Evolutionary conservation across 1,284 basidiomycete species (phyloP).

Genomic region (Pseudozyma thailandica): DNA sequence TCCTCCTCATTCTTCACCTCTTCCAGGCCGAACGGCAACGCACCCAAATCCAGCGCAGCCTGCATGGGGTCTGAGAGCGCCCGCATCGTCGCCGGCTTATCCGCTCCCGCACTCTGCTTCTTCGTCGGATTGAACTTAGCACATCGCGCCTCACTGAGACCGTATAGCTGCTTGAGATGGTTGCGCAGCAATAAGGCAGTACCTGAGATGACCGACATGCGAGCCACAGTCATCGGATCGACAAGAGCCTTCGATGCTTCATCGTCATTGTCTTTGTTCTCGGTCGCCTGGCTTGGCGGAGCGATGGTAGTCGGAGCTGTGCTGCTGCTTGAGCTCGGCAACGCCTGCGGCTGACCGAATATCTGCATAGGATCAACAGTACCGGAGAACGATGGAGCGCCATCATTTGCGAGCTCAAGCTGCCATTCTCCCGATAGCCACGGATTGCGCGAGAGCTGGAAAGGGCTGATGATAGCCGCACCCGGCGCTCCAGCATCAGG

Average conservation of each 20-base stretch:
- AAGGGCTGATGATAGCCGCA: constrained; percentile 31
- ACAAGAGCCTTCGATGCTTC: constrained; percentile 13
- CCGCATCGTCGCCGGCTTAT: constrained; percentile 48
- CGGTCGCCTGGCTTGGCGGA: constrained; percentile 1
- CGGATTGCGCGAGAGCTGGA: constrained; percentile 31
- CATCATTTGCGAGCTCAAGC: constrained; percentile 24
- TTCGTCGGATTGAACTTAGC: constrained; percentile 56
- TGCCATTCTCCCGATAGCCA: constrained; percentile 47
- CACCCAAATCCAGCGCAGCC: constrained; percentile 43
- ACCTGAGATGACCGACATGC: constrained; percentile 51
- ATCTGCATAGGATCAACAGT: constrained; percentile 32
- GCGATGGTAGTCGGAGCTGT: constrained; percentile 2
- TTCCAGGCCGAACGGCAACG: constrained; percentile 33
- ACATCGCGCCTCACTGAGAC: constrained; percentile 53
- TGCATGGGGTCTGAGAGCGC: constrained; percentile 38
- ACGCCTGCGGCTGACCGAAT: constrained; percentile 6
- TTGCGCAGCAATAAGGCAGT: constrained; percentile 52
- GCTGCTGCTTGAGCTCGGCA: too few species aligned
- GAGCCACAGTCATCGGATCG: constrained; percentile 32
- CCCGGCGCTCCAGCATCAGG: constrained; percentile 1
- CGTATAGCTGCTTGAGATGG: constrained; percentile 61
- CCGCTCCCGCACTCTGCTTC: constrained; percentile 53
- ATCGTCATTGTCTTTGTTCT: constrained; percentile 14
- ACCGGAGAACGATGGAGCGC: constrained; percentile 7
- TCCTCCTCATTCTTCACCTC: constrained; percentile 36